Evolutionary conservation across 768 basidiomycete species (phyloP), one percentile per base, ranked within the genome.

Genomic region (Agrocybe praecox): DNA sequence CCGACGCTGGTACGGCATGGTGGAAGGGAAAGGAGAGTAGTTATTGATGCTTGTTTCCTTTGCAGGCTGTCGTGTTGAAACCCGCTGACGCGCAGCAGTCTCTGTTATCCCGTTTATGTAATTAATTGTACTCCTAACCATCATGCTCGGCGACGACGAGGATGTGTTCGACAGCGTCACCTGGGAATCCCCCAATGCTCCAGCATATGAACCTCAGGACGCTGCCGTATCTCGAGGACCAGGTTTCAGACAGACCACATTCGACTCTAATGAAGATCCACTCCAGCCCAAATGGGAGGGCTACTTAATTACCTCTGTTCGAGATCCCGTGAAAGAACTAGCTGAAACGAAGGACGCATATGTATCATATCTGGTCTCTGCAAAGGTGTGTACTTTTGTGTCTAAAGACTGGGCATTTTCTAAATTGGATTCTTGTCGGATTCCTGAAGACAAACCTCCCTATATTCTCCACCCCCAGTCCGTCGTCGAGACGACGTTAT

Each of bases 311-410:
- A 90, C 89, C 22, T 77, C 79, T 46, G 94, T 98, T 62, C 87
- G 88, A 66, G 96, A 98, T 70, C 96, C 96, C 24, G 86, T 94
- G 60, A 98, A 96, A 71, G 96, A 98, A 72, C 82, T 98, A 23
- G 90, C 96, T 57, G 96, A 97, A 65, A 96, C 95, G 29, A 98
- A 97, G 77, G 96, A 99, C 68, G 89, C 92, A 59, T 98, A 94
- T 74, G 94, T 97, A 48, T 96, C 94, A 40, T 99, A 98, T 71
- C 77, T 94, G 24, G 94, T 98, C 36, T 81, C 85, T 32, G 92
- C 92, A 51, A 88, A 90, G 85, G 96, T 96, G 66, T 60, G 22
- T 48, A 36, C 23, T 29, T 55, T 29, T 29, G 9, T 9, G 26
- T 29, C 26, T 4, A 29, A 29, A 9, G 4, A 23, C n/a, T 18